Evolutionary conservation across 805 yeast genomes (phyloP).

Genomic region (Kodamaea hsintzibuensis): DNA sequence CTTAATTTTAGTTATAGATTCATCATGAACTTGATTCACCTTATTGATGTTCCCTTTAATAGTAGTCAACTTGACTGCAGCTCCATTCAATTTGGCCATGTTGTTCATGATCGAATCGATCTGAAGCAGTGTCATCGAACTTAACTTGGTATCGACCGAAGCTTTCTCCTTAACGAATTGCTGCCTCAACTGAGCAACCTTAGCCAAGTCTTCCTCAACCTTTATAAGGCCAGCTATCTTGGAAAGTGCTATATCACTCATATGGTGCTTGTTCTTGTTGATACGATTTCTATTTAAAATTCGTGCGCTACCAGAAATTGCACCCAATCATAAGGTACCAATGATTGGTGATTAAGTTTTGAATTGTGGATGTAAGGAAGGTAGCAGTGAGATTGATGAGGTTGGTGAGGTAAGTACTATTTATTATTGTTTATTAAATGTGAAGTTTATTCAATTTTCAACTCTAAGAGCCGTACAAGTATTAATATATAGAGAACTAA

Average conservation of each 20-base stretch:
- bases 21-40: constrained; percentile 54
- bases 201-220: constrained; percentile 55
- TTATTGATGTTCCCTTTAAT: constrained; percentile 41
- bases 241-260: constrained; percentile 44
- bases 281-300: not conserved
- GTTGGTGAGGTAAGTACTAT: too few species aligned
- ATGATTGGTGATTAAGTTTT: too few species aligned
- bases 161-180: constrained; percentile 70
- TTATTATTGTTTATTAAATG: too few species aligned
- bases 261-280: constrained; percentile 11
- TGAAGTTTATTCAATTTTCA: too few species aligned
- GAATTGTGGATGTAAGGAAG: too few species aligned
- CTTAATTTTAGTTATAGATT: constrained; percentile 57
- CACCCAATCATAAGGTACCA: not conserved
- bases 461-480: too few species aligned
- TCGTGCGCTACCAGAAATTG: not conserved
- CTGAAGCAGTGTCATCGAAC: constrained; percentile 66
- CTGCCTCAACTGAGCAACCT: constrained; percentile 51
- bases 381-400: too few species aligned
- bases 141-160: constrained; percentile 72
- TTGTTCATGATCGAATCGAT: constrained; percentile 56
- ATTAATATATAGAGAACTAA: too few species aligned
- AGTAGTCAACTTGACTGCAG: constrained; percentile 34
- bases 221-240: constrained; percentile 41
- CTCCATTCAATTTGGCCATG: constrained; percentile 50